Evolutionary conservation across 1,284 basidiomycete species (phyloP).

Genomic region (Tremellales sp.): DNA sequence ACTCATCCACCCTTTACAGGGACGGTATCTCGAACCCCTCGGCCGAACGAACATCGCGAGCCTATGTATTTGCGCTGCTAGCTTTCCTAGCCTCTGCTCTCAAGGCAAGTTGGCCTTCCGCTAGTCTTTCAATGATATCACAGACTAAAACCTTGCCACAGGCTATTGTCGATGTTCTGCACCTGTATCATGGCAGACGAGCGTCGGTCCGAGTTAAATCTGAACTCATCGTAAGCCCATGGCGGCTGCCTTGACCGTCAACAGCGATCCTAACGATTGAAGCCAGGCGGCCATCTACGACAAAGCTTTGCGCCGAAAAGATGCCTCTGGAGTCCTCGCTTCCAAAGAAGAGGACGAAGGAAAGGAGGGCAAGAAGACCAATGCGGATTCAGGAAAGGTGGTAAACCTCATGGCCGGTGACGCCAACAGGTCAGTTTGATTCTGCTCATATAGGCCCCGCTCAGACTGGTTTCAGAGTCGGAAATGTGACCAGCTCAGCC

Average conservation of each 20-base stretch:
- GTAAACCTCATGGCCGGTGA: constrained; percentile 53
- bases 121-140: constrained; percentile 57
- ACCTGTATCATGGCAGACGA: constrained; percentile 73
- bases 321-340: constrained; percentile 71
- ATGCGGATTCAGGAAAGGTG: constrained; percentile 52
- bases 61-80: constrained; percentile 68
- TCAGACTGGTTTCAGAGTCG: constrained; percentile 16
- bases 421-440: constrained; percentile 17
- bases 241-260: constrained; percentile 60
- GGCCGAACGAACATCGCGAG: constrained; percentile 55
- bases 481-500: constrained; percentile 32
- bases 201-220: constrained; percentile 64
- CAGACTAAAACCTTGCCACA: constrained; percentile 42
- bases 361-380: constrained; percentile 44
- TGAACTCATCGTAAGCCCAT: constrained; percentile 66
- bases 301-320: constrained; percentile 79
- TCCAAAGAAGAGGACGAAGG: constrained; percentile 53
- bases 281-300: constrained; percentile 66
- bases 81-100: constrained; percentile 59
- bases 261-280: constrained; percentile 63
- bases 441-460: no score
- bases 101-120: constrained; percentile 52
- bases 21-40: constrained; percentile 49
- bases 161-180: constrained; percentile 69
- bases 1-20: constrained; percentile 13